Percentiles rank a stretch among this genome's conserved stretches.
Conservation (phyloP, 352 stramenopile species). For the Ophiocytium majus region DNA sequence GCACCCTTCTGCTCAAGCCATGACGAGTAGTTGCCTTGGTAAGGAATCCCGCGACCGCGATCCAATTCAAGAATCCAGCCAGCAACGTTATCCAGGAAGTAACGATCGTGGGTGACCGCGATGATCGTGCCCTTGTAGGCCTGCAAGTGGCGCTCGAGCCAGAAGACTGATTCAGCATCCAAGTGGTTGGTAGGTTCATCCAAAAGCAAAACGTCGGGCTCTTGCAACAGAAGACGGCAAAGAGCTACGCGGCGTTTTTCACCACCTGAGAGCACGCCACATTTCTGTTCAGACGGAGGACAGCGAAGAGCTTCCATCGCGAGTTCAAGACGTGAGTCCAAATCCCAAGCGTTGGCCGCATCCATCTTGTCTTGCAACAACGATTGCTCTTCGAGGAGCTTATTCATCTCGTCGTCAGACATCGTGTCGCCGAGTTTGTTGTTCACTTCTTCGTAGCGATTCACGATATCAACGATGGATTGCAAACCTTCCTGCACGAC, state of each 20-base stretch:
- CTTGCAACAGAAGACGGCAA: slow-evolving; percentile 79
- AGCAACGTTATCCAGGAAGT: slow-evolving; percentile 97
- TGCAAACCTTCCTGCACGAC: slow-evolving; percentile 69
- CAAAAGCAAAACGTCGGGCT: slow-evolving; percentile 92
- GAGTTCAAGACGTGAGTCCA: slow-evolving; percentile 65
- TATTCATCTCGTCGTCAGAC: slow-evolving; percentile 66
- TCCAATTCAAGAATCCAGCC: slow-evolving; percentile 97
- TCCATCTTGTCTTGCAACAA: slow-evolving; percentile 71
- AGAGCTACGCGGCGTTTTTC: slow-evolving; percentile 69
- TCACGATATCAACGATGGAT: slow-evolving; percentile 69
- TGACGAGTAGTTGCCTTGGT: slow-evolving; percentile 96
- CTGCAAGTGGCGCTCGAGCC: slow-evolving; percentile 92
- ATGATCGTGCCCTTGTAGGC: slow-evolving; percentile 92
- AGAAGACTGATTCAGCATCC: slow-evolving; percentile 89
- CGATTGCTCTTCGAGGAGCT: slow-evolving; percentile 71
- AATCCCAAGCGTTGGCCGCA: slow-evolving; percentile 70
- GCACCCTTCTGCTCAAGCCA: slow-evolving; percentile 92
- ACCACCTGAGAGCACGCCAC: slow-evolving; percentile 64
- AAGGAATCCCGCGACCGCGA: slow-evolving; percentile 84
- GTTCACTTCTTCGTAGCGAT: slow-evolving; percentile 66
- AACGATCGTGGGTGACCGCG: slow-evolving; percentile 94
- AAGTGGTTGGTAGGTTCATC: slow-evolving; percentile 90
- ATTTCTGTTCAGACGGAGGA: slow-evolving; percentile 61
- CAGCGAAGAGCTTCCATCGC: slow-evolving; percentile 68
- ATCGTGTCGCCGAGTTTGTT: slow-evolving; percentile 43